Evolutionary conservation across 2,329 filamentous ascomycete species (phyloP), one percentile per base, ranked within the genome.

Genomic region (Pestalotiopsis sp.): DNA sequence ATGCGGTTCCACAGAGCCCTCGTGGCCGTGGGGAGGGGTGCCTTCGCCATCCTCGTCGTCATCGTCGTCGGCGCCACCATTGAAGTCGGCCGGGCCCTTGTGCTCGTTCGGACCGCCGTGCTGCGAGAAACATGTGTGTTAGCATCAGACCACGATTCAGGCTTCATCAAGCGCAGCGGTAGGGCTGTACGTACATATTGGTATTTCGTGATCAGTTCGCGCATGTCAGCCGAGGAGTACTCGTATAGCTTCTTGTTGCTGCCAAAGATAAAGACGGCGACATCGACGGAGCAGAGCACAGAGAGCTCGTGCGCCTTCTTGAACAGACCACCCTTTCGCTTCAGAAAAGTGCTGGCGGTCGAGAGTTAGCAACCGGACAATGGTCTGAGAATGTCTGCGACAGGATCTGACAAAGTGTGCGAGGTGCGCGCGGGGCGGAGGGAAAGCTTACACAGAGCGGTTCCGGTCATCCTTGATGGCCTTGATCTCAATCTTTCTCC

Each of bases 401-500:
- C 39, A 67, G 45, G 17, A 52, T 52, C n/a, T 52, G 45, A 60
- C 68, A 64, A 20, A 31, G 62, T 25, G 17, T 36, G 7, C 27
- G 60, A 45, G 61, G 59, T 36, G 14, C 61, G 41, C 39, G 38
- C 59, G 62, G 58, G 31, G 41, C 58, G 68, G 58, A 17, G 58
- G 65, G 67, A 61, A 36, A 69, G 86, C 93, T 82, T 94, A 98
- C 95, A 98, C 95, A 77, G 95, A 97, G 80, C 95, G 94, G 80
- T 98, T 98, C 77, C 95, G 91, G 83, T 98, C 95, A 90, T 98
- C 95, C 84, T 97, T 98, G 87, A 98, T 98, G 75, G 95, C 94
- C 85, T 98, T 98, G 87, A 99, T 98, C 86, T 98, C 96, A 80
- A 99, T 99, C 90, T 99, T 99, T 88, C 96, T 91, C 82, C 96